phyloP scores from a whole-genome alignment of 495 filamentous ascomycete genomes.

The Astrothelium macrocarpum region DNA sequence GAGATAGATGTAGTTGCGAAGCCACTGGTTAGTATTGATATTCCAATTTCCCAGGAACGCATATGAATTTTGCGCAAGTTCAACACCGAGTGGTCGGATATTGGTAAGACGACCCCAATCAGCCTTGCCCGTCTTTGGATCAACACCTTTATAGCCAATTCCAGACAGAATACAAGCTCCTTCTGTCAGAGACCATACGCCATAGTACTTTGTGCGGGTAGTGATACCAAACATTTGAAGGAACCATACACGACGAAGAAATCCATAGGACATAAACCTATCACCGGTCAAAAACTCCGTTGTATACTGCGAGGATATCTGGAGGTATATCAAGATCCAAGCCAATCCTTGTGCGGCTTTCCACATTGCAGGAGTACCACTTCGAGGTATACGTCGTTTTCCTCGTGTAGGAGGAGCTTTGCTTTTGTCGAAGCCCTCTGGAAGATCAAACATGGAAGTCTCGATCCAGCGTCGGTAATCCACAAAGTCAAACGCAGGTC shows the following conservation, averaged over 20 bases:
- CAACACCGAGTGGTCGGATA: conserved; percentile 70
- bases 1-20: conserved; percentile 91
- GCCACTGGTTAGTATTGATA: conserved; percentile 96
- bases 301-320: conserved; percentile 60
- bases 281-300: conserved; percentile 49
- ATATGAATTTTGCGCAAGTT: conserved; percentile 81
- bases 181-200: conserved; percentile 87
- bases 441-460: conserved; percentile 85
- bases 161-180: conserved; percentile 91
- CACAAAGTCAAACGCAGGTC: conserved; percentile 86
- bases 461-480: conserved; percentile 91
- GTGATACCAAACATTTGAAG: conserved; percentile 76
- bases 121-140: conserved; percentile 68
- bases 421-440: conserved; percentile 62
- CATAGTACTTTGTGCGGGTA: conserved; percentile 84
- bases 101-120: conserved; percentile 87
- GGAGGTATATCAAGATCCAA: conserved; percentile 74
- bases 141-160: conserved; percentile 88
- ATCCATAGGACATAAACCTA: conserved; percentile 52
- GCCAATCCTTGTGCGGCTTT: conserved; percentile 61
- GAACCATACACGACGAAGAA: conserved; percentile 62
- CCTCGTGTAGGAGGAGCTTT: conserved; percentile 77
- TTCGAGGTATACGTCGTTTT: conserved; percentile 90
- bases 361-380: conserved; percentile 70
- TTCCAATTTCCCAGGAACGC: conserved; percentile 91